Percentiles rank a stretch among this genome's conserved stretches.
Conservation (phyloP, 768 basidiomycete genomes). For the Phanerodontia chrysosporium region DNA sequence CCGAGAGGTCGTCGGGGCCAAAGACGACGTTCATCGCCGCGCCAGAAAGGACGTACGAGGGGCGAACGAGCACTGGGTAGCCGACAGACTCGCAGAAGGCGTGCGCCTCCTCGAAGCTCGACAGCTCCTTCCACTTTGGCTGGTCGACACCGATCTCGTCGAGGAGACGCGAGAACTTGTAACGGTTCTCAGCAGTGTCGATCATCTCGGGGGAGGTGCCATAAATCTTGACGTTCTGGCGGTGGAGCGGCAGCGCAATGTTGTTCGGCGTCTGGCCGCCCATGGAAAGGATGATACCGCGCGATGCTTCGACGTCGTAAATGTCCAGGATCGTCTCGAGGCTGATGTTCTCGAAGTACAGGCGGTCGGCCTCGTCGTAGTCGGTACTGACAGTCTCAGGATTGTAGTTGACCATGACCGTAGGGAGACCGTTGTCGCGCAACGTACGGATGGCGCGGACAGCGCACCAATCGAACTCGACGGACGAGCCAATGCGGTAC, state of each 20-base stretch:
- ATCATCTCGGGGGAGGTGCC: slow-evolving; percentile 99
- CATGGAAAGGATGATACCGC: slow-evolving; percentile 95
- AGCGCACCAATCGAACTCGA: slow-evolving; percentile 99
- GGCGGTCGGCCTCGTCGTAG: slow-evolving; percentile 96
- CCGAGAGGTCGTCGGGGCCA: slow-evolving; percentile 83
- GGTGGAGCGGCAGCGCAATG: slow-evolving; percentile 91
- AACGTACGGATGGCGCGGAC: slow-evolving; percentile 95
- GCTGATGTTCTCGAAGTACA: slow-evolving; percentile 99
- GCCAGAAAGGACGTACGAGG: slow-evolving; percentile 98
- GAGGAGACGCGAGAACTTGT: slow-evolving; percentile 97
- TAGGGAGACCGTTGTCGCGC: slow-evolving; percentile 90
- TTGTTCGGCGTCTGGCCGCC: slow-evolving; percentile 99
- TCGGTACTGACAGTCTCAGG: slow-evolving; percentile 99
- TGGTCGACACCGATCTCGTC: slow-evolving; percentile 99
- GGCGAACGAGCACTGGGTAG: slow-evolving; percentile 94
- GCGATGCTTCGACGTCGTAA: slow-evolving; percentile 85
- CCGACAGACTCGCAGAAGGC: slow-evolving; percentile 90
- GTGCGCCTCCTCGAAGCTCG: slow-evolving; percentile 83
- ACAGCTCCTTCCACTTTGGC: slow-evolving; percentile 94
- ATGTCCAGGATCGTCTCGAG: slow-evolving; percentile 96
- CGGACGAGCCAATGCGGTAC: slow-evolving; percentile 97
- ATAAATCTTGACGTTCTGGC: slow-evolving; percentile 97
- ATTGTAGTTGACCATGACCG: slow-evolving; percentile 99
- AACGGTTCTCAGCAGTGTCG: slow-evolving; percentile 97
- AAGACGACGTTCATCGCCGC: slow-evolving; percentile 99